Evolutionary conservation across 192 early-diverging fungal genomes (phyloP).

Genomic region (Chytriomyces sp.): DNA sequence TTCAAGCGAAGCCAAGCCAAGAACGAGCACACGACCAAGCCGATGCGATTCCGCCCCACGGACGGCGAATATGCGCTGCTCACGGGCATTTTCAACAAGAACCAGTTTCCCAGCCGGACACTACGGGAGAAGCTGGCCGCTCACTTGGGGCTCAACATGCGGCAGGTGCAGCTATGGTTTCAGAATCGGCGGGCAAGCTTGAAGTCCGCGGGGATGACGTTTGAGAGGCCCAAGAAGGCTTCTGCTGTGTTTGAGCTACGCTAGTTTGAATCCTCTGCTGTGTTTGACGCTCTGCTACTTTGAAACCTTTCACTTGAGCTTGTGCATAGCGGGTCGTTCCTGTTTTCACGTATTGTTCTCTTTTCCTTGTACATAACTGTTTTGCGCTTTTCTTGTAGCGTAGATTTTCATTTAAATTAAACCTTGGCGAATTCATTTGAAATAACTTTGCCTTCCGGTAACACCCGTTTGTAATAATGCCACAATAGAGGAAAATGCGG

Average conservation of each 20-base stretch:
- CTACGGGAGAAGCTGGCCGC: background rate
- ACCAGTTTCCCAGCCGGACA: conserved; percentile 1
- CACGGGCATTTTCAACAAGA: background rate
- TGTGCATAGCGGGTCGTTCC: background rate
- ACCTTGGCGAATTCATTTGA: too few species aligned
- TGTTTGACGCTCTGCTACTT: background rate
- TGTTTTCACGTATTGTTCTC: background rate
- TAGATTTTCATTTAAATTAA: too few species aligned
- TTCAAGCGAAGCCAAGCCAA: background rate
- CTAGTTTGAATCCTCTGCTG: background rate
- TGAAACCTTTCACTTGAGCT: background rate
- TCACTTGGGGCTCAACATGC: background rate
- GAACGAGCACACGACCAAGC: background rate
- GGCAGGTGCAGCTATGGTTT: conserved; percentile 13
- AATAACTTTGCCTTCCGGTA: too few species aligned
- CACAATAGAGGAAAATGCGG: too few species aligned
- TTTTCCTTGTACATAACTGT: background rate
- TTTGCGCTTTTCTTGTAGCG: background rate
- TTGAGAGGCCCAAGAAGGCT: background rate
- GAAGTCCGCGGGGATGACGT: background rate
- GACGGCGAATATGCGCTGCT: background rate
- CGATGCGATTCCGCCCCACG: background rate
- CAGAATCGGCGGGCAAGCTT: background rate
- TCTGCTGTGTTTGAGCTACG: background rate
- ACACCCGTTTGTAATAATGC: too few species aligned